phyloP scores from a whole-genome alignment of 768 basidiomycete species.

The Pleurotus pulmonarius region DNA sequence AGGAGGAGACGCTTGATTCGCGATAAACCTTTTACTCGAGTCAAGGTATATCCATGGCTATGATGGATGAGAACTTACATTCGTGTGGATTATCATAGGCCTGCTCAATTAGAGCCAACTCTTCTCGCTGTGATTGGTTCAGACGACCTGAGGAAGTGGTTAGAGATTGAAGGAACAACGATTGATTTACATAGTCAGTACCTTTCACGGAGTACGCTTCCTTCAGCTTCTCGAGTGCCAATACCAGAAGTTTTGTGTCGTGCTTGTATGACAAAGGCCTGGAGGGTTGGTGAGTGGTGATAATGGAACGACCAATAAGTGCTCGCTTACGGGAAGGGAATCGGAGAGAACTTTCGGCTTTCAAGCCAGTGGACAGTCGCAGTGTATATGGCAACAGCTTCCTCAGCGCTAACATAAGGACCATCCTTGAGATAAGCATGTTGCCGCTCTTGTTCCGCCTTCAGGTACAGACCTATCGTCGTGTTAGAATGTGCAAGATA shows the following conservation, averaged over 20 bases:
- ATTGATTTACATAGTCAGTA: conserved; percentile 3
- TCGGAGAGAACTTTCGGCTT: conserved; percentile 95
- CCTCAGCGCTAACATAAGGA: conserved; percentile 97
- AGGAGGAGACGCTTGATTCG: conserved; percentile 96
- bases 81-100: conserved; percentile 99
- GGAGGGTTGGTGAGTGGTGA: neutral
- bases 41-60: neutral
- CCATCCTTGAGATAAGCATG: conserved; percentile 99
- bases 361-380: conserved; percentile 99
- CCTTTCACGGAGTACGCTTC: conserved; percentile 98
- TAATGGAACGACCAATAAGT: neutral
- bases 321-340: conserved; percentile 88
- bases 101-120: conserved; percentile 96
- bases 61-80: conserved; percentile 43
- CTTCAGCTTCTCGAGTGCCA: conserved; percentile 97
- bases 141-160: conserved; percentile 52
- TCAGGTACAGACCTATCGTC: conserved; percentile 75
- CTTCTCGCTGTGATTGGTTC: conserved; percentile 97
- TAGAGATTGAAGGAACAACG: neutral
- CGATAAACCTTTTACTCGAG: conserved; percentile 57
- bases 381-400: conserved; percentile 98
- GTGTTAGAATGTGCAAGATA: neutral
- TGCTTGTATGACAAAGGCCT: conserved; percentile 98
- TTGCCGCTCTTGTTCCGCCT: conserved; percentile 98
- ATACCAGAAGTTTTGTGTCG: conserved; percentile 94